Evolutionary conservation across 495 filamentous ascomycete genomes (phyloP).

Genomic region (Aspergillus bridgeri): DNA sequence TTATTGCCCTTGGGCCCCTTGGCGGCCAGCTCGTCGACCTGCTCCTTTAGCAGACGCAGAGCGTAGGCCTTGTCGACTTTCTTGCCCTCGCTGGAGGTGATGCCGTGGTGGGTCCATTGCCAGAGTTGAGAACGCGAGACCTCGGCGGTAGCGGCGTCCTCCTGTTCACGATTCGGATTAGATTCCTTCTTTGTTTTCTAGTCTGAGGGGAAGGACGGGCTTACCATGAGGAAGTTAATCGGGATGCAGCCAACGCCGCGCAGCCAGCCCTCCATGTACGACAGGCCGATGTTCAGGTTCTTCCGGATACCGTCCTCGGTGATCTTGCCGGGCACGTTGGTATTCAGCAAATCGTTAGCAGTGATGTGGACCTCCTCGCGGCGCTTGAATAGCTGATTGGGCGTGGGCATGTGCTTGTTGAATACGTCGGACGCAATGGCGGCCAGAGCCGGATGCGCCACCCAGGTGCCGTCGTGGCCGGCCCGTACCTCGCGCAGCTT

Average conservation of each 20-base stretch:
- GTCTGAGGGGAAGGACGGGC: constrained; percentile 2
- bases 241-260: constrained; percentile 93
- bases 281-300: constrained; percentile 94
- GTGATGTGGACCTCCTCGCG: constrained; percentile 86
- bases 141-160: constrained; percentile 96
- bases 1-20: constrained; percentile 88
- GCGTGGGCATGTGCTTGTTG: constrained; percentile 98
- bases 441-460: constrained; percentile 93
- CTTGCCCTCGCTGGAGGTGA: constrained; percentile 84
- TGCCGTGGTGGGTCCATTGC: constrained; percentile 91
- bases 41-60: constrained; percentile 80
- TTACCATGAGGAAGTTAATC: constrained; percentile 95
- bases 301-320: constrained; percentile 97
- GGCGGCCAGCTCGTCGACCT: constrained; percentile 68
- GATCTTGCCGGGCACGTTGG: constrained; percentile 91
- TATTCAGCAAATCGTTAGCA: constrained; percentile 92
- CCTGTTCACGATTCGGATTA: constrained; percentile 48
- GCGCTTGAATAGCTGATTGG: constrained; percentile 90
- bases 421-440: constrained; percentile 88
- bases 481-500: constrained; percentile 95
- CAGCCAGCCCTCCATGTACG: constrained; percentile 99
- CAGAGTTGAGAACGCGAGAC: constrained; percentile 89
- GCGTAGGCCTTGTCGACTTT: constrained; percentile 89
- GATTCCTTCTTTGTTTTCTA: not conserved
- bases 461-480: constrained; percentile 96